phyloP scores from a whole-genome alignment of 768 basidiomycete genomes.

The Lactarius sp. region DNA sequence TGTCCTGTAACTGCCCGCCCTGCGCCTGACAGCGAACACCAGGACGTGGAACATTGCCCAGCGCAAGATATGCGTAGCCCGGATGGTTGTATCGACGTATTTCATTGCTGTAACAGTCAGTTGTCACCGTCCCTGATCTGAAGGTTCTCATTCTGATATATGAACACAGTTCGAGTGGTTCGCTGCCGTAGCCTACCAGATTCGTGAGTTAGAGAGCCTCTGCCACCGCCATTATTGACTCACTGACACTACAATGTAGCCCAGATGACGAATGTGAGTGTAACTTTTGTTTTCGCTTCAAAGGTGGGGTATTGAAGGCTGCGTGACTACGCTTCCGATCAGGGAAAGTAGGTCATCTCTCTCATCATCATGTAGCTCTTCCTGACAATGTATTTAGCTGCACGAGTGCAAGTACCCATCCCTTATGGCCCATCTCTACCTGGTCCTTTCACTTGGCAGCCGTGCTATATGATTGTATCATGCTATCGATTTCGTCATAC shows the following conservation, averaged over 20 bases:
- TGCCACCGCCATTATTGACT: neutral
- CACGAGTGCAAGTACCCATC: constrained; percentile 33
- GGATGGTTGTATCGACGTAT: constrained; percentile 39
- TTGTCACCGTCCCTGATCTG: constrained; percentile 26
- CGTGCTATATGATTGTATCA: constrained; percentile 51
- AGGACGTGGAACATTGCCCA: constrained; percentile 58
- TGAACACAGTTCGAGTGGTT: constrained; percentile 49
- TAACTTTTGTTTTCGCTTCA: neutral
- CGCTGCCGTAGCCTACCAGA: constrained; percentile 46
- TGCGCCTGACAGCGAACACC: constrained; percentile 9
- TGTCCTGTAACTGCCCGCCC: neutral
- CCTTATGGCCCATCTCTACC: constrained; percentile 34
- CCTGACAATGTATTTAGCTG: constrained; percentile 39
- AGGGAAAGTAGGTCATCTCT: constrained; percentile 37
- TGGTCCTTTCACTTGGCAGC: constrained; percentile 58
- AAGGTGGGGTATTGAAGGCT: neutral
- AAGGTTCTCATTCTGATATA: neutral
- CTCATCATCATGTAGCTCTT: neutral
- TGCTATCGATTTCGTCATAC: constrained; percentile 25
- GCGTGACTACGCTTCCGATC: neutral
- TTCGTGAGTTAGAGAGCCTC: constrained; percentile 36
- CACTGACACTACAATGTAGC: constrained; percentile 17
- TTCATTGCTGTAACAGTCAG: constrained; percentile 42
- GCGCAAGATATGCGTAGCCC: constrained; percentile 40
- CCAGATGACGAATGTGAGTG: constrained; percentile 6